Base-by-base conservation (phyloP, 2,329 filamentous ascomycete species). In the Periconia digitata region DNA sequence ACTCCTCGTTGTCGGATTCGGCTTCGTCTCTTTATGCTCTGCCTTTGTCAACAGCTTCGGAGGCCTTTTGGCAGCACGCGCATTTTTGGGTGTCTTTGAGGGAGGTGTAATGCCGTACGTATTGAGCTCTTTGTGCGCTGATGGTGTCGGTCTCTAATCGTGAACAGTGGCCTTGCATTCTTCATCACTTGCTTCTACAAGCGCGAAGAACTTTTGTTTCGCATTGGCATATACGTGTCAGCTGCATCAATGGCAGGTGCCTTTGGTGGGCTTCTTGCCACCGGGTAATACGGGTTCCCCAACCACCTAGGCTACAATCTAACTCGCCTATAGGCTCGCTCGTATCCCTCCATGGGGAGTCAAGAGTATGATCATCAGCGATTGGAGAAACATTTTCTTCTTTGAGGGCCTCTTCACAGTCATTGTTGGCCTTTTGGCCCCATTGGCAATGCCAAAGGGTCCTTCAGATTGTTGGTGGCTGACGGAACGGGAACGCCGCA, bases 401-500 rank as follows among this genome's bases (percentile, higher is more conserved):
- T 84, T 85, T 50, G 82, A 85, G 60, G 82, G 82, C 0, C 62
- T 83, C 36, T 57, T 83, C 51, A 85, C 81, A 8, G 64, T 78
- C 18, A 49, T 79, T 36, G 58, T 79, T 12, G 80, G 78, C 0
- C 34, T 75, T 1, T 49, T 70, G 1, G 78, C 80, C 1, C 79
- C 80, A 0, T 71, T 79, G 43, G 67, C 80, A 51, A 76, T 84
- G 71, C 80, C 81, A 0, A 74, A 74, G 7, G 74, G 64, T 10
- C 81, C 81, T 0, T 62, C 66, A 7, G 71, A 74, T 1, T 79
- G 78, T 20, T 75, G 70, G 46, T 80, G 79, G 54, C 66, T 85
- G 40, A 80, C 68, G 21, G 73, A 76, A 22, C 72, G 79, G n/a
- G 76, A 85, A 68, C 74, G 75, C 27, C 72, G 72, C 54, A 83